Evolutionary conservation across 2,329 filamentous ascomycete species (phyloP).

Genomic region (Fusarium sp.): DNA sequence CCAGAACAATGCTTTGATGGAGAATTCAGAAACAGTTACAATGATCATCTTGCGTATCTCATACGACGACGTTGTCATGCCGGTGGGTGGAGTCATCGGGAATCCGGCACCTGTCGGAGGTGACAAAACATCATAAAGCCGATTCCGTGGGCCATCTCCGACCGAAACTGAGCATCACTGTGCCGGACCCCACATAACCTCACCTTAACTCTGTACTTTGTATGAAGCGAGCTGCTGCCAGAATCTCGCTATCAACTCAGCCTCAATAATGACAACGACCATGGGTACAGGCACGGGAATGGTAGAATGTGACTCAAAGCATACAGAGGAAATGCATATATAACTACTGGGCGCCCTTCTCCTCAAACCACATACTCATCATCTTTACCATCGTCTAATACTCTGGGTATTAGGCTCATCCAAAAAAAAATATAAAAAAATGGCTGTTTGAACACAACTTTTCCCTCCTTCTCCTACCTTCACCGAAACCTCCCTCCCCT

Average conservation of each 20-base stretch:
- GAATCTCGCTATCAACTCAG: not conserved
- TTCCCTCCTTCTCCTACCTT: slow-evolving; percentile 36
- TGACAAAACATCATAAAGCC: slow-evolving; percentile 31
- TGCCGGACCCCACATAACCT: not conserved
- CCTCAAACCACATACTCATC: not conserved
- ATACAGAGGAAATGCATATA: not conserved
- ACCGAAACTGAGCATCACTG: slow-evolving; percentile 18
- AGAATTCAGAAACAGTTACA: not conserved
- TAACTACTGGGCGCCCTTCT: not conserved
- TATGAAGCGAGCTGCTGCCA: not conserved
- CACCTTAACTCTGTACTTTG: not conserved
- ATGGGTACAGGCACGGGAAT: not conserved
- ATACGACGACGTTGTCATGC: not conserved
- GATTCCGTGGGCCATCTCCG: slow-evolving; percentile 32
- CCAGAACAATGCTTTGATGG: not conserved
- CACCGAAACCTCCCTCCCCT: slow-evolving; percentile 31
- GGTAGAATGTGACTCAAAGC: not conserved
- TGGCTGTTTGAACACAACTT: slow-evolving; percentile 32
- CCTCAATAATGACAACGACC: not conserved
- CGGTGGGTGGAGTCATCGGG: slow-evolving; percentile 6
- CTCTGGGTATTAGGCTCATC: not conserved
- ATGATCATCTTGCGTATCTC: slow-evolving; percentile 4
- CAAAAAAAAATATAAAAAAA: too few species aligned
- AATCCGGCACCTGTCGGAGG: slow-evolving; percentile 31
- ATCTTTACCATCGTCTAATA: not conserved